Evolutionary conservation across 164 flowering plant species (phyloP), one percentile per base, ranked within the genome.

Genomic region (Protea cynaroides): DNA sequence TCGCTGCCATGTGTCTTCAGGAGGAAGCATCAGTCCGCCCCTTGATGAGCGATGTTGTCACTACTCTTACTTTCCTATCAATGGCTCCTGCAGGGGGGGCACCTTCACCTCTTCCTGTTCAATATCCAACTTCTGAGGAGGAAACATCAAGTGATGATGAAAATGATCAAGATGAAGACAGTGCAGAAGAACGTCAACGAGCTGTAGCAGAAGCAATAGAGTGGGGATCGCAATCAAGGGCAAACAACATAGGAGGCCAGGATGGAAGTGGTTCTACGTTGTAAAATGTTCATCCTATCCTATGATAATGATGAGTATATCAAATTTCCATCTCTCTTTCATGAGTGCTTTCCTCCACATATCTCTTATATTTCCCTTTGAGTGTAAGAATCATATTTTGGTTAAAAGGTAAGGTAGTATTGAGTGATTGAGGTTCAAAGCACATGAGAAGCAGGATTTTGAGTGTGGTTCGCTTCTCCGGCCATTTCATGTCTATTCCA

Each of bases 1-100:
- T 83, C 36, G 89, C 87, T 15, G 83, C 91, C 43, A 86, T 86
- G 86, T 86, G 89, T 43, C 79, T 84, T 21, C 89, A 84, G 68
- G 89, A 83, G 58, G 87, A 84, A 63, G 69, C 82, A 23, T 44
- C 64, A 9, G 78, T 72, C 0, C 83, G 87, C 18, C 88, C 91
- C 2, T 71, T 86, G 62, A 84, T 84, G 19, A 72, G 81, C 36
- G 88, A 86, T 62, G 81, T 82, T 4, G 84, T 81, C 10, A 74
- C 77, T n/a, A 76, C 89, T 22, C 72, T 84, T 12, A 75, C 81
- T 65, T 84, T 81, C 68, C 82, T 84, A 34, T 65, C 78, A 8
- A 53, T 63, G n/a, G 58, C 67, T 25, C 51, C 24, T 25, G 61
- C 4, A 50, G 23, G 50, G 36, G 66, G 65, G 55, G 9, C 44